Percentiles rank a stretch among this genome's conserved stretches.
These are phyloP conservation scores for Fraxinus latifolia DNA, from an alignment of 305 asterid species.

Conservation along the genomic window DNA sequence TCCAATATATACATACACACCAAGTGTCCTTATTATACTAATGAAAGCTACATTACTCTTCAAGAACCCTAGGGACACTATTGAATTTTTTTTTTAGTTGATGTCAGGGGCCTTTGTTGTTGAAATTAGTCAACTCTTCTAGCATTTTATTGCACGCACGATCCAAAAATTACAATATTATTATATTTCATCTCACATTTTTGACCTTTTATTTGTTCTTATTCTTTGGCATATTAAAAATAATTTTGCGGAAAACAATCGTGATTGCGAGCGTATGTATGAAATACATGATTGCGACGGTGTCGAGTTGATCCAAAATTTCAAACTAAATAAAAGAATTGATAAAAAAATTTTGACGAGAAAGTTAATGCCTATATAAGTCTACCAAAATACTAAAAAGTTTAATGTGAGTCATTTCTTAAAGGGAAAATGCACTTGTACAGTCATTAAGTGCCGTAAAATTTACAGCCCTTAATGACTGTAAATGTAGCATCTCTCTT, in stretches of 20 bases:
- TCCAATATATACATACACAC: neutral
- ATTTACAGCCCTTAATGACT: too few species aligned
- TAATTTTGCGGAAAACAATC: neutral
- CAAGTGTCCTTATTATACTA: too few species aligned
- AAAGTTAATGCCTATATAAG: neutral
- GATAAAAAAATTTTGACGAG: neutral
- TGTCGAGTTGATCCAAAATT: neutral
- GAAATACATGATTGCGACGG: neutral
- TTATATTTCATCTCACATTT: neutral
- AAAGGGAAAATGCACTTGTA: too few species aligned
- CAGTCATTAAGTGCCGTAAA: too few species aligned
- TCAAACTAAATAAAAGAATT: neutral
- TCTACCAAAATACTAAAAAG: neutral
- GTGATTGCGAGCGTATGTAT: neutral
- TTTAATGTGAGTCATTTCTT: neutral
- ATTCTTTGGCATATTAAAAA: neutral
- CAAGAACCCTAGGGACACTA: neutral
- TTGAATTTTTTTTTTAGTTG: neutral
- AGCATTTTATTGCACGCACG: neutral
- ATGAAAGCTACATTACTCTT: neutral
- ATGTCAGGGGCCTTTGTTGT: neutral
- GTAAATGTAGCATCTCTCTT: too few species aligned
- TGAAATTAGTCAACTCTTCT: neutral
- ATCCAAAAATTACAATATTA: neutral
- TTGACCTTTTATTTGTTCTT: neutral